Evolutionary conservation across 805 yeast species (phyloP).

Genomic region (Yamadazyma nakazawae): DNA sequence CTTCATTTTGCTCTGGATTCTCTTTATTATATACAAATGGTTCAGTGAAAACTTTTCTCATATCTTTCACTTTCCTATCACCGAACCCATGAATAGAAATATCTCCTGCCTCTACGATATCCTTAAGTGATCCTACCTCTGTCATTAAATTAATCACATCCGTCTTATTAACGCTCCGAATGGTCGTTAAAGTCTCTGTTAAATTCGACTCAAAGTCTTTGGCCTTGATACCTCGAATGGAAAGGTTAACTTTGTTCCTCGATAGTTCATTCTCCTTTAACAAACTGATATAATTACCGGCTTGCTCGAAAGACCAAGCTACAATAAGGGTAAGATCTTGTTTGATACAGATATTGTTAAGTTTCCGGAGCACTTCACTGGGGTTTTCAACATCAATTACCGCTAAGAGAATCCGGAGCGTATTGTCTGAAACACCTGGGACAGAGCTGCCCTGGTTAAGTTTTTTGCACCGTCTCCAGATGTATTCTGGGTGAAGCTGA

Average conservation of each 20-base stretch:
- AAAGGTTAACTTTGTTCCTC: slow-evolving; percentile 22
- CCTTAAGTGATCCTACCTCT: slow-evolving; percentile 43
- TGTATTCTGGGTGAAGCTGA: slow-evolving; percentile 72
- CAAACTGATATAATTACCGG: slow-evolving; percentile 40
- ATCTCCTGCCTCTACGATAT: slow-evolving; percentile 33
- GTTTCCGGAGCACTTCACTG: slow-evolving; percentile 45
- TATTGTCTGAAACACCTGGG: slow-evolving; percentile 31
- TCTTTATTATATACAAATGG: slow-evolving; percentile 45
- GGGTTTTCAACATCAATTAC: slow-evolving; percentile 65
- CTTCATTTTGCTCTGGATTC: not conserved
- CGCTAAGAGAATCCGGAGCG: slow-evolving; percentile 53
- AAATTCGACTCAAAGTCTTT: slow-evolving; percentile 45
- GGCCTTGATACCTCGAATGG: slow-evolving; percentile 42
- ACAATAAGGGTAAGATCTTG: slow-evolving; percentile 48
- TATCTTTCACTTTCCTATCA: slow-evolving; percentile 38
- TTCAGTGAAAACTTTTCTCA: slow-evolving; percentile 41
- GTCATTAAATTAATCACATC: slow-evolving; percentile 51
- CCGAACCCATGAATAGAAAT: slow-evolving; percentile 48
- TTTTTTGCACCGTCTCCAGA: slow-evolving; percentile 52
- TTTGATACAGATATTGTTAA: slow-evolving; percentile 47
- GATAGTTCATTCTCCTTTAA: slow-evolving; percentile 37
- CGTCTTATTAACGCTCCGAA: slow-evolving; percentile 50
- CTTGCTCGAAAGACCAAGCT: slow-evolving; percentile 53
- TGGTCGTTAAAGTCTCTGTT: slow-evolving; percentile 43
- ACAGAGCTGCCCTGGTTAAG: slow-evolving; percentile 31